phyloP scores from a whole-genome alignment of 148 eudicot genomes.

The Spergularia bocconei region DNA sequence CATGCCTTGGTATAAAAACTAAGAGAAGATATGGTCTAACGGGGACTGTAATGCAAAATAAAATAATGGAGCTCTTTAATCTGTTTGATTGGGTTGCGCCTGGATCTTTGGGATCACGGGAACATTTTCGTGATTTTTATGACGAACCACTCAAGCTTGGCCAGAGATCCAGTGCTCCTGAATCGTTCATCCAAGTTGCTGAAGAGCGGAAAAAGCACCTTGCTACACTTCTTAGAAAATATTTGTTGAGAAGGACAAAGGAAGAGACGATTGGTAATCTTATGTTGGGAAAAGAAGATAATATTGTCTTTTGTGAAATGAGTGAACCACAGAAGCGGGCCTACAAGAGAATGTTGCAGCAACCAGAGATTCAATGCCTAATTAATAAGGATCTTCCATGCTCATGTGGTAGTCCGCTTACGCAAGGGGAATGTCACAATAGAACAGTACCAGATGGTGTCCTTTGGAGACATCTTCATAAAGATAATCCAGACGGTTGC shows the following conservation, averaged over 20 bases:
- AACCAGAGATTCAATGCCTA: slow-evolving; percentile 83
- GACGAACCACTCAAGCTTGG: slow-evolving; percentile 97
- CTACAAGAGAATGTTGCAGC: slow-evolving; percentile 75
- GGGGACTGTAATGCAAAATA: slow-evolving; percentile 96
- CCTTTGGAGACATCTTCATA: slow-evolving; percentile 89
- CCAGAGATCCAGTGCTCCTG: slow-evolving; percentile 86
- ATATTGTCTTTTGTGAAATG: slow-evolving; percentile 96
- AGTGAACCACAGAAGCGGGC: slow-evolving; percentile 86
- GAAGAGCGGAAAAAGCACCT: slow-evolving; percentile 83
- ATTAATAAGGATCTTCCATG: slow-evolving; percentile 89
- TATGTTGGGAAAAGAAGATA: slow-evolving; percentile 98
- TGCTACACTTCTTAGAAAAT: slow-evolving; percentile 62
- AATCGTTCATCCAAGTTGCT: slow-evolving; percentile 71
- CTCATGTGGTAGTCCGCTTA: slow-evolving; percentile 91
- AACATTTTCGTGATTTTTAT: slow-evolving; percentile 90
- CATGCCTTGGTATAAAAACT: slow-evolving; percentile 68
- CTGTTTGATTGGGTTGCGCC: slow-evolving; percentile 94
- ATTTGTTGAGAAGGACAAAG: slow-evolving; percentile 86
- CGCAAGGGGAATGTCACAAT: slow-evolving; percentile 85
- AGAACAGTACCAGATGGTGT: slow-evolving; percentile 78
- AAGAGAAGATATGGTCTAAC: slow-evolving; percentile 84
- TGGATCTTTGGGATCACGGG: slow-evolving; percentile 82
- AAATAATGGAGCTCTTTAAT: slow-evolving; percentile 90
- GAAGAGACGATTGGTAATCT: slow-evolving; percentile 97
- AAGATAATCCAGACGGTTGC: slow-evolving; percentile 84